These are phyloP conservation scores for Erigeron philadelphicus DNA, from an alignment of 140 eudicot species.

Conservation along the genomic window DNA sequence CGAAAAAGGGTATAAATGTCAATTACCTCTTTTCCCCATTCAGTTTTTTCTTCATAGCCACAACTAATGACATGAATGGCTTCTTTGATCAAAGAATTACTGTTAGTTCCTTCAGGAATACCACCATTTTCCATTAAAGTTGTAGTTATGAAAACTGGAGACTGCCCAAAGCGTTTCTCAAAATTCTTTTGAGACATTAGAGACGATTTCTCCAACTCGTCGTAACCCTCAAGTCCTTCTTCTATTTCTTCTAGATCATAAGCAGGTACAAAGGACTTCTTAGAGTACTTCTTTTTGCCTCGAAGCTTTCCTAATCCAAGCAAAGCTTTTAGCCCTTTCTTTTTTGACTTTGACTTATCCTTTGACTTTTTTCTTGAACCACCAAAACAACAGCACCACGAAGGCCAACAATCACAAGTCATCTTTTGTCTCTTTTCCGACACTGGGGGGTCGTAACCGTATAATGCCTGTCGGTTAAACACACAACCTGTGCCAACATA, in stretches of 20 bases:
- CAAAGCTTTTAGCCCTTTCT: conserved; percentile 65
- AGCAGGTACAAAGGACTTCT: conserved; percentile 55
- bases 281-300: conserved; percentile 72
- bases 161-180: conserved; percentile 89
- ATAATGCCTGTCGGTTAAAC: conserved; percentile 80
- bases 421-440: conserved; percentile 75
- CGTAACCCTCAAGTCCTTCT: conserved; percentile 96
- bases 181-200: conserved; percentile 95
- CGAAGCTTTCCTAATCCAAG: conserved; percentile 52
- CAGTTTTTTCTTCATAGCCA: conserved; percentile 95
- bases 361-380: conserved; percentile 60
- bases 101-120: conserved; percentile 72
- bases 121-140: conserved; percentile 88
- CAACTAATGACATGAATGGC: conserved; percentile 96
- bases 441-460: conserved; percentile 81
- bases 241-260: conserved; percentile 92
- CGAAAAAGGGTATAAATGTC: neutral
- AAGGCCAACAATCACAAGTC: conserved; percentile 97
- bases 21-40: conserved; percentile 91
- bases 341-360: conserved; percentile 52
- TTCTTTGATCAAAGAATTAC: conserved; percentile 72
- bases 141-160: conserved; percentile 85
- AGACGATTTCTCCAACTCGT: conserved; percentile 85
- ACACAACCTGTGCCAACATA: conserved; percentile 96
- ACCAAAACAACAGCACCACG: conserved; percentile 86